Conservation (phyloP, 2,329 filamentous ascomycete species). For the Dichotomopilus funicola region DNA sequence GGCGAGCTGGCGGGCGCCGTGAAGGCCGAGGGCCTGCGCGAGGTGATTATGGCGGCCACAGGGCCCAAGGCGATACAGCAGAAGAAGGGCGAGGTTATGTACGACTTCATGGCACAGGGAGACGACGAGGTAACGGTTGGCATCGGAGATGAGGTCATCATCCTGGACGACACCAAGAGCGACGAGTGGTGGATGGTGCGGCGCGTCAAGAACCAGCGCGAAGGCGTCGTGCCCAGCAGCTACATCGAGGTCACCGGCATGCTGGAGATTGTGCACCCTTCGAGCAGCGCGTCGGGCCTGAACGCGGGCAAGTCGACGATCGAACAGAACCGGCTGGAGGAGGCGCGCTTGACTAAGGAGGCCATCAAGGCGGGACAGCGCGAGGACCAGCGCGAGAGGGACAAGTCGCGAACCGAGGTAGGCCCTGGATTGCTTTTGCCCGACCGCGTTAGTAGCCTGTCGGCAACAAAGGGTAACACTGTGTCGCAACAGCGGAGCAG, state of each 20-base stretch:
- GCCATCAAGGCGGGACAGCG: slow-evolving; percentile 56
- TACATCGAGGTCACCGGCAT: slow-evolving; percentile 85
- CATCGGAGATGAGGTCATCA: slow-evolving; percentile 80
- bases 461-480: slow-evolving; percentile 55
- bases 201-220: slow-evolving; percentile 82
- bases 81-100: slow-evolving; percentile 81
- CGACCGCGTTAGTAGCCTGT: slow-evolving; percentile 72
- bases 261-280: slow-evolving; percentile 41
- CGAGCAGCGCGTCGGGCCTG: slow-evolving; percentile 44
- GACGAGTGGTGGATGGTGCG: slow-evolving; percentile 99
- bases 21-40: slow-evolving; percentile 73
- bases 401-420: slow-evolving; percentile 57
- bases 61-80: slow-evolving; percentile 45
- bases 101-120: slow-evolving; percentile 94
- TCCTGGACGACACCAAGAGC: slow-evolving; percentile 84
- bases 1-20: slow-evolving; percentile 85
- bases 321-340: slow-evolving; percentile 72
- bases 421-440: slow-evolving; percentile 70
- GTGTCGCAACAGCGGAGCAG: slow-evolving; percentile 63
- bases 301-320: slow-evolving; percentile 56
- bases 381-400: slow-evolving; percentile 42
- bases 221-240: slow-evolving; percentile 93
- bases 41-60: slow-evolving; percentile 76
- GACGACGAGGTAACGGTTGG: slow-evolving; percentile 93
- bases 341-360: slow-evolving; percentile 76